These are phyloP conservation scores for Epithemia pelagica DNA, from an alignment of 108 stramenopile genomes.

Conservation along the genomic window DNA sequence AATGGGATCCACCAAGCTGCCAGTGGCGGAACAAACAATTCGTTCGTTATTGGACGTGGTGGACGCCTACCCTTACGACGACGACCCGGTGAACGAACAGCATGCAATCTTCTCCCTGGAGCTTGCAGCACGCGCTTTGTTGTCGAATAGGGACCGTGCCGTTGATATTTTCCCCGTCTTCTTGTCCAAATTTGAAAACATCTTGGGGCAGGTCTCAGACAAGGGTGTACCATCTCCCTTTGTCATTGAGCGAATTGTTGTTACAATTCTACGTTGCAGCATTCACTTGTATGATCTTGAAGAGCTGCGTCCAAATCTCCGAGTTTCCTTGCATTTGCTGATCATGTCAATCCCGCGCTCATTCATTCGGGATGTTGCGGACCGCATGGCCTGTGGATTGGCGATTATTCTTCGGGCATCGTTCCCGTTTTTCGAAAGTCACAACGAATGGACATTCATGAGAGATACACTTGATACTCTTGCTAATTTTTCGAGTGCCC, in stretches of 20 bases:
- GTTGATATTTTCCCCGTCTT: conserved; percentile 56
- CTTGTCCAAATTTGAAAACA: conserved; percentile 45
- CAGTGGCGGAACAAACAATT: conserved; percentile 35
- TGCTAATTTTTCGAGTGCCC: conserved; percentile 40
- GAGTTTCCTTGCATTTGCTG: conserved; percentile 44
- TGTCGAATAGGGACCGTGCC: conserved; percentile 55
- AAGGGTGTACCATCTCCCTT: conserved; percentile 40
- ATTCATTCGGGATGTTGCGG: conserved; percentile 48
- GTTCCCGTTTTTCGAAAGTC: conserved; percentile 48
- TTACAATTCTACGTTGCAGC: conserved; percentile 61
- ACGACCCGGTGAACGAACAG: conserved; percentile 60
- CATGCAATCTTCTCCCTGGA: conserved; percentile 68
- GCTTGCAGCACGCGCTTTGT: conserved; percentile 53
- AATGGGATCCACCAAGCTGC: conserved; percentile 19
- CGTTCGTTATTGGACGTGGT: conserved; percentile 41
- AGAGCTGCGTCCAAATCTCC: conserved; percentile 45
- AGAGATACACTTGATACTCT: conserved; percentile 53
- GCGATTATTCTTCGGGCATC: conserved; percentile 66
- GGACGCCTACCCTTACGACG: conserved; percentile 35
- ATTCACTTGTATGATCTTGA: conserved; percentile 68
- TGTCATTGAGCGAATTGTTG: conserved; percentile 61
- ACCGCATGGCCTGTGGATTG: conserved; percentile 70
- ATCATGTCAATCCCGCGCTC: conserved; percentile 28
- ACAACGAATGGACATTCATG: conserved; percentile 66
- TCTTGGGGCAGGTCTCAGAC: conserved; percentile 17